Conservation (phyloP, 345 rosid species). For the Microthlaspi erraticum region DNA sequence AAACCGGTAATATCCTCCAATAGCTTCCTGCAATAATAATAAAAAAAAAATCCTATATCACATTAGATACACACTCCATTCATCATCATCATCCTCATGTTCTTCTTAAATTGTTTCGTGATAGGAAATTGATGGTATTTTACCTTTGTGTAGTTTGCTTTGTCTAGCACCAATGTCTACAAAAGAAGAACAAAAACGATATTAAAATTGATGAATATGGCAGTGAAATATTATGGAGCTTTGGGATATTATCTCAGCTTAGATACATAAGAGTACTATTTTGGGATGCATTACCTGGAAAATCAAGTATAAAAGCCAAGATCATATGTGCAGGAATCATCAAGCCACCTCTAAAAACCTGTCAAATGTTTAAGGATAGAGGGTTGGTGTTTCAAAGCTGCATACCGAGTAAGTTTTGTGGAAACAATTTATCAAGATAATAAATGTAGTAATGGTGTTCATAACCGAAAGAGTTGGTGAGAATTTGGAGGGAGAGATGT, state of each 20-base stretch:
- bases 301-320: slow-evolving; percentile 68
- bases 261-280: not conserved
- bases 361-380: slow-evolving; percentile 38
- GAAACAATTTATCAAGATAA: slow-evolving; percentile 11
- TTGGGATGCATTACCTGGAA: slow-evolving; percentile 66
- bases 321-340: slow-evolving; percentile 82
- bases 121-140: not conserved
- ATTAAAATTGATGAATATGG: slow-evolving; percentile 5
- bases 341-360: slow-evolving; percentile 76
- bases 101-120: not conserved
- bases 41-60: slow-evolving; percentile 12
- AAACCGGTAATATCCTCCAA: slow-evolving; percentile 71
- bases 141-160: slow-evolving; percentile 85
- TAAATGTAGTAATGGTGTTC: slow-evolving; percentile 4
- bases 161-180: slow-evolving; percentile 81
- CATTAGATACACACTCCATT: slow-evolving; percentile 19
- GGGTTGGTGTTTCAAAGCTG: slow-evolving; percentile 3
- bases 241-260: not conserved
- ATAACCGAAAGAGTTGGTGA: slow-evolving; percentile 23
- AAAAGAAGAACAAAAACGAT: slow-evolving; percentile 23
- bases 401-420: not conserved
- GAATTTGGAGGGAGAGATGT: slow-evolving; percentile 23
- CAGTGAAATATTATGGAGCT: slow-evolving; percentile 13
- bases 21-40: slow-evolving; percentile 81
- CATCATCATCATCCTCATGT: not conserved